Conservation (phyloP, 345 rosid genomes). For the Brassica nigra region DNA sequence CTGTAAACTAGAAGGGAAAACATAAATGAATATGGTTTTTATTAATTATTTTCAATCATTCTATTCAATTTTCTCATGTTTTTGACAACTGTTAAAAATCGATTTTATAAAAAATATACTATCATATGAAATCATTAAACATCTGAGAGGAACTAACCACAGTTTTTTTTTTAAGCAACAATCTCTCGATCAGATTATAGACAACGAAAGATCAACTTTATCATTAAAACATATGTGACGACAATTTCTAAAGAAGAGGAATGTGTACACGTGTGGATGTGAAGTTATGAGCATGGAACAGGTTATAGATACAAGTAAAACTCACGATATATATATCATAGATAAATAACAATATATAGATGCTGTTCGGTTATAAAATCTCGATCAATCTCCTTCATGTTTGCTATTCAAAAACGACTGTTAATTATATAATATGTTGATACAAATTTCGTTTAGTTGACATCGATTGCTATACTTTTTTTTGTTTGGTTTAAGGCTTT, state of each 20-base stretch:
- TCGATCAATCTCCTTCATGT: slow-evolving; percentile 22
- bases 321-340: neutral
- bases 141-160: slow-evolving; percentile 12
- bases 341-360: neutral
- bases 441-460: slow-evolving; percentile 7
- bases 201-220: slow-evolving; percentile 1
- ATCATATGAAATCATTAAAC: neutral
- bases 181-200: neutral
- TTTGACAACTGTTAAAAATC: neutral
- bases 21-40: neutral
- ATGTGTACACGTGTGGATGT: slow-evolving; percentile 24
- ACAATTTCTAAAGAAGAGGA: neutral
- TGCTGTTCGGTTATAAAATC: slow-evolving; percentile 8
- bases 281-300: neutral
- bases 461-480: neutral
- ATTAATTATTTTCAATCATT: neutral
- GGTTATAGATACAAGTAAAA: slow-evolving; percentile 4
- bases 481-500: neutral
- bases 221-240: neutral
- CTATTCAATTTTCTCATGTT: neutral
- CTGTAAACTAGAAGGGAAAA: neutral
- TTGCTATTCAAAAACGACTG: slow-evolving; percentile 30
- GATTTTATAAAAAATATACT: neutral
- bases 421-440: neutral
- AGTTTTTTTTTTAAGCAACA: slow-evolving; percentile 3